Base-by-base conservation (phyloP, 345 rosid genomes). In the Bruguiera sexangula region DNA sequence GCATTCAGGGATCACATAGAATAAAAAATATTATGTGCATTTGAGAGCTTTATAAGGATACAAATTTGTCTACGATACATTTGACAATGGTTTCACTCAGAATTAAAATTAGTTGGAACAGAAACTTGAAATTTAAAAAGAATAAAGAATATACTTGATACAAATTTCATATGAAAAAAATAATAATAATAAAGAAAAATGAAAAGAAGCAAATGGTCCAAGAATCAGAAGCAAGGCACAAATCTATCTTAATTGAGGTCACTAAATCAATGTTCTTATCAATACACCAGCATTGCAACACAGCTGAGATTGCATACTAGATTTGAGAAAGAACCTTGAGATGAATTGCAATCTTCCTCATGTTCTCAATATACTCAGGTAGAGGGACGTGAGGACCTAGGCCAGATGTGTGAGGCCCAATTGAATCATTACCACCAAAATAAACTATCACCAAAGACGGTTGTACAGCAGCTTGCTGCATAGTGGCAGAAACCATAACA, bases 361-460 rank as follows among this genome's bases (percentile, higher is more conserved):
- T 90, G 84, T 96, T 90, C 31, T 90, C 89, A 22, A 90, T 67
- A 64, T 88, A 96, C 66, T 90, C 89, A 57, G 80, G 43, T 66
- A 96, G 90, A 3, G 95, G 97, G 0, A 96, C 97, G 62, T 96
- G 98, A 65, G 98, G 97, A 59, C 99, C 99, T 15, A 92, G 79
- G 73, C 95, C 96, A 76, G 96, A 88, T 54, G 97, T 58, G 77
- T 96, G 98, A 82, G 99, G 80, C 21, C 95, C 96, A 95, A 96
- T 90, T 8, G 99, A 92, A 72, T 92, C 98, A 57, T 96, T 96
- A 66, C 98, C 99, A 34, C 99, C 99, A 76, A 96, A 90, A 79
- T 96, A 96, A 19, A 89, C 98, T 73, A 96, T 81, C 68, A 90
- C 88, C 76, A 96, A 71, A 68, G 89, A 76, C 69, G 99, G 99